These are phyloP conservation scores for Botrytis galanthina DNA, from an alignment of 2,329 filamentous ascomycete genomes.

Conservation along the genomic window DNA sequence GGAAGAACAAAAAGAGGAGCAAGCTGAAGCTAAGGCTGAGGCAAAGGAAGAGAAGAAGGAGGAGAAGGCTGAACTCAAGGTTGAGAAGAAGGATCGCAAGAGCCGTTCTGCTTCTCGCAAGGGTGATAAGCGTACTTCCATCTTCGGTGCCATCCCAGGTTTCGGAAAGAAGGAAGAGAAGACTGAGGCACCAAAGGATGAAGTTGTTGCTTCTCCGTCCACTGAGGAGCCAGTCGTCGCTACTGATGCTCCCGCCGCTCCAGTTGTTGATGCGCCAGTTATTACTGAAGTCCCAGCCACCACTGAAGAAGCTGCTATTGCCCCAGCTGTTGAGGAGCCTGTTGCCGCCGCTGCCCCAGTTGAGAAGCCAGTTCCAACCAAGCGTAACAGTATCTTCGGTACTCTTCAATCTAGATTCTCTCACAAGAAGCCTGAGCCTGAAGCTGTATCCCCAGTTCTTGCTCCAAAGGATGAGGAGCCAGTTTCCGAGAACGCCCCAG, in stretches of 20 bases:
- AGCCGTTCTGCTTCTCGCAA: slow-evolving; percentile 63
- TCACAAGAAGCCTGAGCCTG: slow-evolving; percentile 37
- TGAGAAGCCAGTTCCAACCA: slow-evolving; percentile 36
- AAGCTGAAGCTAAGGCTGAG: slow-evolving; percentile 35
- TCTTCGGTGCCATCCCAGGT: slow-evolving; percentile 57
- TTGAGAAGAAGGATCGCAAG: slow-evolving; percentile 53
- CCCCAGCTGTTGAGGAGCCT: slow-evolving; percentile 44
- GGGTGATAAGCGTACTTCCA: slow-evolving; percentile 50
- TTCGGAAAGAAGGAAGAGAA: slow-evolving; percentile 42
- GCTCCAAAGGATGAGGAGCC: slow-evolving; percentile 39
- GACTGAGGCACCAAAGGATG: slow-evolving; percentile 38
- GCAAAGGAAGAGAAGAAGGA: slow-evolving; percentile 42
- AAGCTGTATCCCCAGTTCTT: slow-evolving; percentile 31
- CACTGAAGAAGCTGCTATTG: slow-evolving; percentile 23
- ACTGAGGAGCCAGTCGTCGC: slow-evolving; percentile 28
- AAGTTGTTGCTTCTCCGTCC: slow-evolving; percentile 20
- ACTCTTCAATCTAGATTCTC: slow-evolving; percentile 36
- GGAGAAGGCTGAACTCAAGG: slow-evolving; percentile 34
- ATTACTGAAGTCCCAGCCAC: slow-evolving; percentile 20
- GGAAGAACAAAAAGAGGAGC: slow-evolving; percentile 39
- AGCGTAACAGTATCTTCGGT: slow-evolving; percentile 39
- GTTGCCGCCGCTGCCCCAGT: slow-evolving; percentile 31
- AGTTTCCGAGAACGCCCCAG: slow-evolving; percentile 38
- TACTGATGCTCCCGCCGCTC: slow-evolving; percentile 32
- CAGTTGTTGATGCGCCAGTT: slow-evolving; percentile 33